Percentiles rank a stretch among this genome's conserved stretches.
Evolutionary conservation across 768 basidiomycete species (phyloP).

Genomic region (Chalciporus piperatus): DNA sequence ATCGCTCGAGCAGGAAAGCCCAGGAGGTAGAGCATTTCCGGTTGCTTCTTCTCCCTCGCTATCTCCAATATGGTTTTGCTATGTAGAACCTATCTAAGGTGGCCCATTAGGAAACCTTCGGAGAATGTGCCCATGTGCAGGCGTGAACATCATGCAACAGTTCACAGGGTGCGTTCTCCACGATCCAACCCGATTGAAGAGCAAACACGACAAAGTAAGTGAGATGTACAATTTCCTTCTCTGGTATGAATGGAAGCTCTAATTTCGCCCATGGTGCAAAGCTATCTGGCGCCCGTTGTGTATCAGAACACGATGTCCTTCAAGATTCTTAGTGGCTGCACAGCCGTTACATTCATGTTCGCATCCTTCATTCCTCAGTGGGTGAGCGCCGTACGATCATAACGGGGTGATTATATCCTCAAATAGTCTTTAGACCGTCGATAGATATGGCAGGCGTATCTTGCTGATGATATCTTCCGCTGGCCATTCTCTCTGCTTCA

Average conservation of each 20-base stretch:
- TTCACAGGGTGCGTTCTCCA: conserved; percentile 35
- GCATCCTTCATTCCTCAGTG: conserved; percentile 41
- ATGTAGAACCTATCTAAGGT: conserved; percentile 25
- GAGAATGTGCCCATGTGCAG: conserved; percentile 38
- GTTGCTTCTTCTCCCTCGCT: neutral
- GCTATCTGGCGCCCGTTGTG: conserved; percentile 38
- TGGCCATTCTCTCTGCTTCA: conserved; percentile 38
- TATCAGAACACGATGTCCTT: conserved; percentile 43
- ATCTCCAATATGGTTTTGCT: neutral
- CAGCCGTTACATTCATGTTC: conserved; percentile 39
- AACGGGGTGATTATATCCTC: neutral
- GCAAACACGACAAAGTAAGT: neutral
- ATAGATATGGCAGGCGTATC: conserved; percentile 38
- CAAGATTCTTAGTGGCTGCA: conserved; percentile 39
- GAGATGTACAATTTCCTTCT: neutral
- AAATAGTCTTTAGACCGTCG: conserved; percentile 32
- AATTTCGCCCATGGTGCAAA: neutral
- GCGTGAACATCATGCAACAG: conserved; percentile 41
- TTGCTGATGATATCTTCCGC: conserved; percentile 38
- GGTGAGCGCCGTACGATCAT: conserved; percentile 16
- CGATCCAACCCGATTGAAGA: neutral
- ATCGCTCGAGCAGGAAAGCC: conserved; percentile 36
- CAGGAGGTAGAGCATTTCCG: conserved; percentile 35
- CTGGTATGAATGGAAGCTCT: neutral
- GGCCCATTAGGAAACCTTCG: conserved; percentile 38